phyloP scores from a whole-genome alignment of 108 stramenopile genomes.

The Asterionellopsis glacialis region DNA sequence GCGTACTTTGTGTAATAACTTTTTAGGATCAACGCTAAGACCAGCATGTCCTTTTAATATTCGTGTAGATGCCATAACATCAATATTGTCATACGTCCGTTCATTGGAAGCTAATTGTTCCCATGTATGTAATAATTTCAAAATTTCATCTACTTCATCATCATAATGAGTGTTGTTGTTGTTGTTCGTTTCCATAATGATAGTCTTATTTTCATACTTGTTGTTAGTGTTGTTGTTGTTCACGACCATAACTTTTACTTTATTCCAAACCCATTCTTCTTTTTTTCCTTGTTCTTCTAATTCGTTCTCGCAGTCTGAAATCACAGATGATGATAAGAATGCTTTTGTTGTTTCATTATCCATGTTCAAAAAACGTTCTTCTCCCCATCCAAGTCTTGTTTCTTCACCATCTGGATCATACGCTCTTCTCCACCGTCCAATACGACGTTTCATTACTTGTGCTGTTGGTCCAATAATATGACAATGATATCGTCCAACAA shows the following conservation, averaged over 20 bases:
- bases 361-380: conserved; percentile 47
- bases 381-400: conserved; percentile 48
- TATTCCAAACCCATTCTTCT: no score
- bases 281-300: no score
- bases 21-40: conserved; percentile 36
- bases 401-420: conserved; percentile 72
- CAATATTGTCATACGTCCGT: conserved; percentile 47
- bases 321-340: no score
- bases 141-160: conserved; percentile 21
- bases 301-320: no score
- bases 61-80: conserved; percentile 43
- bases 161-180: conserved; percentile 4
- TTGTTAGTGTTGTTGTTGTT: neutral
- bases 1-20: conserved; percentile 25
- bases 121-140: conserved; percentile 45
- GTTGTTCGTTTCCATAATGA: conserved; percentile 11
- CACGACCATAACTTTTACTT: no score
- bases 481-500: conserved; percentile 34
- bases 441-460: conserved; percentile 30
- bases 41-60: conserved; percentile 35
- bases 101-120: conserved; percentile 36
- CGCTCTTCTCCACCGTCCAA: conserved; percentile 59
- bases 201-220: neutral
- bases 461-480: conserved; percentile 15
- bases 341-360: neutral